Percentiles rank a stretch among this genome's conserved stretches.
Conservation (phyloP, 2,329 filamentous ascomycete species). For the Colletotrichum magnum region DNA sequence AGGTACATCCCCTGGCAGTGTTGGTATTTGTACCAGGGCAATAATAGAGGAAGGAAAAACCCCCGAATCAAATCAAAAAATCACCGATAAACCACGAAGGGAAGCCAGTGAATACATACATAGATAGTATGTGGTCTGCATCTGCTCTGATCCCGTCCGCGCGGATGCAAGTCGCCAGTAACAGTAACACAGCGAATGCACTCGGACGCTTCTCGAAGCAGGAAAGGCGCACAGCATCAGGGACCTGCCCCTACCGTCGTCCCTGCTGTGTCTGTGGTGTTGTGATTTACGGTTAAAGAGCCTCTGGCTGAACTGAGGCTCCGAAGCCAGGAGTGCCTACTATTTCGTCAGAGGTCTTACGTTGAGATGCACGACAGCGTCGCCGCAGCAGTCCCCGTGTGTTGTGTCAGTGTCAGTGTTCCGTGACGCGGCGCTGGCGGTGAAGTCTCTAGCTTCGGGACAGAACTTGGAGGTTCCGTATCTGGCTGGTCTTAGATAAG, state of each 20-base stretch:
- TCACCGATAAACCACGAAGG: neutral
- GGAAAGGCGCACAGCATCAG: neutral
- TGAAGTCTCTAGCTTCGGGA: neutral
- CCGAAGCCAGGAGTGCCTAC: neutral
- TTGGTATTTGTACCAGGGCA: neutral
- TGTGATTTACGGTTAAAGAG: neutral
- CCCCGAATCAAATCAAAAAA: too few species aligned
- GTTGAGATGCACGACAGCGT: conserved; percentile 9
- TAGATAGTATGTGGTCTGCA: neutral
- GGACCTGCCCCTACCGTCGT: conserved; percentile 23
- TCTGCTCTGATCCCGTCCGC: conserved; percentile 9
- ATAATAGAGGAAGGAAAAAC: neutral
- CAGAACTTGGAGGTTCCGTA: neutral
- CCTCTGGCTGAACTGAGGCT: too few species aligned
- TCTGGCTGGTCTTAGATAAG: neutral
- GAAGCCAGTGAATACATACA: neutral
- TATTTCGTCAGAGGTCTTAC: neutral
- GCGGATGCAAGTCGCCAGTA: neutral
- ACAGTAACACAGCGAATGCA: neutral
- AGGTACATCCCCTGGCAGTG: too few species aligned
- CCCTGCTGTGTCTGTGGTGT: conserved; percentile 29
- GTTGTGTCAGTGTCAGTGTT: conserved; percentile 11
- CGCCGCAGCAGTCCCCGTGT: conserved; percentile 30
- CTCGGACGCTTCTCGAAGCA: conserved; percentile 24
- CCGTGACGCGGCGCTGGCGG: conserved; percentile 24